phyloP scores from a whole-genome alignment of 108 stramenopile genomes.

The Cyclotella cryptica region DNA sequence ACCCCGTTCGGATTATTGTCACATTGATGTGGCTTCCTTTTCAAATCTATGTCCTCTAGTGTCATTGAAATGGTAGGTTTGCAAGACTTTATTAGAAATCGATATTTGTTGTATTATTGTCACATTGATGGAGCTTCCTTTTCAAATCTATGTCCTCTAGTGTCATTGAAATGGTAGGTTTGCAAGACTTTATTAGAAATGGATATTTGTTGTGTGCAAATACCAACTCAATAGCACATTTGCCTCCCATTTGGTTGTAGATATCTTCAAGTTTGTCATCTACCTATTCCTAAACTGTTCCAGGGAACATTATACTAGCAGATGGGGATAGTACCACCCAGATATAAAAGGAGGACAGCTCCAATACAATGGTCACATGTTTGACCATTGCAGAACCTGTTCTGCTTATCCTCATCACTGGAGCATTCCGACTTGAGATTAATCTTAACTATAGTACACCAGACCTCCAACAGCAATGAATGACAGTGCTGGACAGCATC shows the following conservation, averaged over 20 bases:
- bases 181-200: not conserved
- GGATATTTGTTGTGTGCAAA: not conserved
- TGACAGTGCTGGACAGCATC: not conserved
- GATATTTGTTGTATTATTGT: not conserved
- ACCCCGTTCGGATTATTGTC: not conserved
- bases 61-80: not conserved
- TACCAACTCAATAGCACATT: not conserved
- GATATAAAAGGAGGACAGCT: not conserved
- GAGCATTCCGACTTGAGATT: not conserved
- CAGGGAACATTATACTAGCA: not conserved
- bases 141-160: not conserved
- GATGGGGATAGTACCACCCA: not conserved
- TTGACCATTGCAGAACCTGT: not conserved
- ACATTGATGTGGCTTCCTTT: not conserved
- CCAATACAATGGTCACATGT: not conserved
- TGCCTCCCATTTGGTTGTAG: not conserved
- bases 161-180: not conserved
- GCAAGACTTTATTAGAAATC: not conserved
- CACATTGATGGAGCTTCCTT: not conserved
- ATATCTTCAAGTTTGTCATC: not conserved
- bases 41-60: not conserved
- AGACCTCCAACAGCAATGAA: not conserved
- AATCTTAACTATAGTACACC: not conserved
- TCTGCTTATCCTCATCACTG: not conserved
- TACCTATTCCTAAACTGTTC: not conserved